Percentiles rank a stretch among this genome's conserved stretches.
Evolutionary conservation across 805 yeast species (phyloP).

Genomic region (Saccharomycopsis schoenii): DNA sequence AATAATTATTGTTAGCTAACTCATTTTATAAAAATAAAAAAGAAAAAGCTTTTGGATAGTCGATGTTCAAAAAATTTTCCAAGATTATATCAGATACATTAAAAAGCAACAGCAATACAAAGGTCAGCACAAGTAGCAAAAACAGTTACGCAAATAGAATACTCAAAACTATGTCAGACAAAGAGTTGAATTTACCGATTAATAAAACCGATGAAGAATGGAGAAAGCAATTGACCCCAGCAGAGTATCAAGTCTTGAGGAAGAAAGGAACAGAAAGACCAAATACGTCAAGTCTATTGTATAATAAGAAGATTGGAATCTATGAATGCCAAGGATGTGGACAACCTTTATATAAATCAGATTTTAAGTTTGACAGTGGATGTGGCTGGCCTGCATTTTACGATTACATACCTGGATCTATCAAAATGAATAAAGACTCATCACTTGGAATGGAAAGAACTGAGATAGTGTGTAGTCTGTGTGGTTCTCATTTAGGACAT

Average conservation of each 20-base stretch:
- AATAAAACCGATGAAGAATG: conserved; percentile 48
- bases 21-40: too few species aligned
- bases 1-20: too few species aligned
- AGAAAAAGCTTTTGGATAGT: too few species aligned
- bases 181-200: conserved; percentile 18
- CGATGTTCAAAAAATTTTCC: not conserved
- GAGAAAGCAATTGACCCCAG: conserved; percentile 67
- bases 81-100: not conserved
- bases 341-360: conserved; percentile 67
- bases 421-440: conserved; percentile 49
- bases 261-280: conserved; percentile 39
- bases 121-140: not conserved
- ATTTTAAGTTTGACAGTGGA: conserved; percentile 76
- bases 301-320: conserved; percentile 44
- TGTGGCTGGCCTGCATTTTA: conserved; percentile 99
- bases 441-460: conserved; percentile 72
- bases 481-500: conserved; percentile 96
- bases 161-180: not conserved
- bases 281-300: conserved; percentile 31
- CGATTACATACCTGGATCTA: conserved; percentile 76
- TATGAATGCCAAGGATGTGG: conserved; percentile 84
- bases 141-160: not conserved
- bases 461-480: conserved; percentile 79
- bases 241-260: conserved; percentile 70
- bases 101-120: not conserved